Evolutionary conservation across 1,139 yeast genomes (phyloP).

Genomic region (Nakaseomyces nivariensis): DNA sequence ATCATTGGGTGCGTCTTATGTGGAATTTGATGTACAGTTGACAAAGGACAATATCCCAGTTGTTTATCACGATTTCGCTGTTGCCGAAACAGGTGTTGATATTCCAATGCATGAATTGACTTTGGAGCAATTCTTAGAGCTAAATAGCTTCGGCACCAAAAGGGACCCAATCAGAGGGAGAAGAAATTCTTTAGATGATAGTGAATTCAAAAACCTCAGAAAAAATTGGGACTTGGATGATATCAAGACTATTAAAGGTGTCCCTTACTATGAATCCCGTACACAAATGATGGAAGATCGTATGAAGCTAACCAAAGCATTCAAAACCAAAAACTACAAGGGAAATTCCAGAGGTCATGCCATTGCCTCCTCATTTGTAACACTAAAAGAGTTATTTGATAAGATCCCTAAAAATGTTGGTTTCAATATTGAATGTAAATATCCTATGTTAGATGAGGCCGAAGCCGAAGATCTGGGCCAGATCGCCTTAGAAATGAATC

Average conservation of each 20-base stretch:
- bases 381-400: slow-evolving; percentile 72
- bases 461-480: slow-evolving; percentile 83
- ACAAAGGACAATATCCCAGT: slow-evolving; percentile 93
- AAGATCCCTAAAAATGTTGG: slow-evolving; percentile 80
- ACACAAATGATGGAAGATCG: slow-evolving; percentile 42
- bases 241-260: slow-evolving; percentile 4
- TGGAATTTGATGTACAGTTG: slow-evolving; percentile 92
- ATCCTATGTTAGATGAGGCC: slow-evolving; percentile 93
- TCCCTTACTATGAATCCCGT: slow-evolving; percentile 6
- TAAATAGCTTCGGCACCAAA: slow-evolving; percentile 32
- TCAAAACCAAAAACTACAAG: slow-evolving; percentile 77
- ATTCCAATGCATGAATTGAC: slow-evolving; percentile 93
- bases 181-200: slow-evolving; percentile 4
- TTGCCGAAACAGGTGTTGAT: slow-evolving; percentile 93
- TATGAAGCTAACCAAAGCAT: slow-evolving; percentile 80
- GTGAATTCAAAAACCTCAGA: slow-evolving; percentile 1
- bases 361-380: slow-evolving; percentile 86
- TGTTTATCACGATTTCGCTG: slow-evolving; percentile 88
- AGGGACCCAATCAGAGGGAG: slow-evolving; percentile 1
- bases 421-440: slow-evolving; percentile 88
- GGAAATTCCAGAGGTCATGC: slow-evolving; percentile 86
- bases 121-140: slow-evolving; percentile 73
- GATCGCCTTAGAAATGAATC: slow-evolving; percentile 72
- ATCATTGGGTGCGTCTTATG: slow-evolving; percentile 82
- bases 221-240: slow-evolving; percentile 6